Conservation (phyloP, 164 flowering plant species). For the Saururus chinensis region DNA sequence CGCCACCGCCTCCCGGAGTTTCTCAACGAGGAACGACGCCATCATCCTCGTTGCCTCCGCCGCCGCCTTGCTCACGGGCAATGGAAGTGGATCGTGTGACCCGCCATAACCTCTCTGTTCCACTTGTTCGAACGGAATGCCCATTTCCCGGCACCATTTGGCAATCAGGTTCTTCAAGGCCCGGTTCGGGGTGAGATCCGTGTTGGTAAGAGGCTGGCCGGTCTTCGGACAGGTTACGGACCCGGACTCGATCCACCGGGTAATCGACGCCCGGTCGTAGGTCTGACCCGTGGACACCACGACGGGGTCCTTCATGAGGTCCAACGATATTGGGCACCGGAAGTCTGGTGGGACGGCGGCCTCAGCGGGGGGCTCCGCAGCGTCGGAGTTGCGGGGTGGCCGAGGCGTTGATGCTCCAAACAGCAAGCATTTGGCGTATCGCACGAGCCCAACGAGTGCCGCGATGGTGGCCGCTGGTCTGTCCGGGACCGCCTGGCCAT, state of each 20-base stretch:
- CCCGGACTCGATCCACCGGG: conserved; percentile 68
- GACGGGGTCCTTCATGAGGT: conserved; percentile 83
- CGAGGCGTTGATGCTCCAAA: conserved; percentile 47
- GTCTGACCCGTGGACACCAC: conserved; percentile 88
- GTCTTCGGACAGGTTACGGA: conserved; percentile 88
- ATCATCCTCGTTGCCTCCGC: conserved; percentile 71
- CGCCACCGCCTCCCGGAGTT: conserved; percentile 21
- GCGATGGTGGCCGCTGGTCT: conserved; percentile 27
- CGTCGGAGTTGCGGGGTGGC: conserved; percentile 3
- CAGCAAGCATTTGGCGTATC: conserved; percentile 68
- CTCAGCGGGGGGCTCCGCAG: conserved; percentile 15
- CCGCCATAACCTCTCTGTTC: conserved; percentile 16
- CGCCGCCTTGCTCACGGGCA: conserved; percentile 32
- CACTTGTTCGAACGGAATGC: conserved; percentile 42
- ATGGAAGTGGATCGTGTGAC: conserved; percentile 7
- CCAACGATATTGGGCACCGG: conserved; percentile 74
- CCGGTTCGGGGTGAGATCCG: conserved; percentile 47
- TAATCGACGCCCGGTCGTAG: conserved; percentile 64
- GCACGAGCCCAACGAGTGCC: conserved; percentile 59
- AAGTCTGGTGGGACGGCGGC: conserved; percentile 50
- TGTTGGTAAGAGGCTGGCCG: conserved; percentile 57
- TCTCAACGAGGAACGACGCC: conserved; percentile 47
- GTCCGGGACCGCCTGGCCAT: conserved; percentile 30
- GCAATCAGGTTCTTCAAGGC: conserved; percentile 62
- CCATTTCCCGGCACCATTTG: conserved; percentile 70